A percentile compares a stretch with the other conserved stretches of the same genome.
These are phyloP conservation scores for Zasmidium angulare DNA, from an alignment of 2,329 filamentous ascomycete species.

Conservation along the genomic window DNA sequence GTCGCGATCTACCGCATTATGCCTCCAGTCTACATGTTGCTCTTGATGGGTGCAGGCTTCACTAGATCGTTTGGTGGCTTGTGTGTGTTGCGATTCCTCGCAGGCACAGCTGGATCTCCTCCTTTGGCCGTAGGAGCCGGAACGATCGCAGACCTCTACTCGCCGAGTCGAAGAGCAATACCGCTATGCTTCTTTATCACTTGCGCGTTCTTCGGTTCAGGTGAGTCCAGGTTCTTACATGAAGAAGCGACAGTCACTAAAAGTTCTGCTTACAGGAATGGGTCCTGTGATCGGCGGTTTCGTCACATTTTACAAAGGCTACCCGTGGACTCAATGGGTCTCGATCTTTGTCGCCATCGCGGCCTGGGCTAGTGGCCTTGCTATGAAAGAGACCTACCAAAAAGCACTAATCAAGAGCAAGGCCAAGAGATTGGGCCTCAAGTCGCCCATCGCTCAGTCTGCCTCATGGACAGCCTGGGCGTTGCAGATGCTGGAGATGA, in stretches of 20 bases:
- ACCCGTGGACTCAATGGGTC: conserved; percentile 35
- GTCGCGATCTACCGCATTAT: no score
- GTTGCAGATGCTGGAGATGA: no score
- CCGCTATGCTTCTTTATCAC: conserved; percentile 17
- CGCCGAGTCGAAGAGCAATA: conserved; percentile 14
- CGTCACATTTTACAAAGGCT: conserved; percentile 25
- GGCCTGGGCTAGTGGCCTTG: not conserved
- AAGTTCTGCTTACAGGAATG: no score
- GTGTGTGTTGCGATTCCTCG: no score
- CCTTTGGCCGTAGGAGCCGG: conserved; percentile 19
- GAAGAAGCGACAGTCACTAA: no score
- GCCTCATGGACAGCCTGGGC: not conserved
- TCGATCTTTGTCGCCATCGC: conserved; percentile 19
- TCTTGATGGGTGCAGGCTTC: no score
- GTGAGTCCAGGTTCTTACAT: no score
- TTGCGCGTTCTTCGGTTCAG: no score
- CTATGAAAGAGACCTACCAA: not conserved
- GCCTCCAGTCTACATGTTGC: no score
- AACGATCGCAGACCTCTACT: conserved; percentile 23
- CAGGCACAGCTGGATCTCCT: no score
- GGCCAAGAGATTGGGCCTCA: not conserved
- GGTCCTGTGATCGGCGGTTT: conserved; percentile 33
- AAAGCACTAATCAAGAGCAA: not conserved
- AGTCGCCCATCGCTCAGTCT: not conserved
- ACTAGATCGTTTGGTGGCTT: no score